Percentiles rank a stretch among this genome's conserved stretches.
Evolutionary conservation across 768 basidiomycete genomes (phyloP).

Genomic region (Hypholoma fasciculare): DNA sequence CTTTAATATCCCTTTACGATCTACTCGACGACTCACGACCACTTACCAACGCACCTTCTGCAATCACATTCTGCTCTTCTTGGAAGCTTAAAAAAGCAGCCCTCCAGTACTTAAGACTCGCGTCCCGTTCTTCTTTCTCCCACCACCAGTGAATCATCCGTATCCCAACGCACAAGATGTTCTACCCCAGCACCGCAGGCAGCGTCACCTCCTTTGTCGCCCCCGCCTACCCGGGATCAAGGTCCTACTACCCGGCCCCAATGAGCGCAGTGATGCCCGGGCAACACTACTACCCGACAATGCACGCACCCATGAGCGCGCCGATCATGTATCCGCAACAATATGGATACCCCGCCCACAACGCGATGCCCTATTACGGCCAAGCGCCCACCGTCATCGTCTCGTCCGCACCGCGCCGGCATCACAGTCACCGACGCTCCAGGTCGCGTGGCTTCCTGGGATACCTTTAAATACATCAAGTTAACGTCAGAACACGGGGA

Average conservation of each 20-base stretch:
- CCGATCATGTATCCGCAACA: constrained; percentile 15
- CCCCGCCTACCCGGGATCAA: constrained; percentile 15
- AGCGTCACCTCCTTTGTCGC: constrained; percentile 21
- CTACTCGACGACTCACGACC: constrained; percentile 14
- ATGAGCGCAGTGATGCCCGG: constrained; percentile 27
- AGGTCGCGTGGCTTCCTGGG: constrained; percentile 22
- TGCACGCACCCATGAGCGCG: constrained; percentile 22
- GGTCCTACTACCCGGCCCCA: constrained; percentile 22
- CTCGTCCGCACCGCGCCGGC: constrained; percentile 17
- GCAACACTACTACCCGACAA: constrained; percentile 26
- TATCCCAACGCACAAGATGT: constrained; percentile 16
- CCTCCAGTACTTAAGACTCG: constrained; percentile 5
- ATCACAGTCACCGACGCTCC: constrained; percentile 10
- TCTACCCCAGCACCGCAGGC: constrained; percentile 25
- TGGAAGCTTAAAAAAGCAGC: constrained; percentile 10
- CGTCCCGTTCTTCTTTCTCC: not conserved
- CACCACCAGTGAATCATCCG: not conserved
- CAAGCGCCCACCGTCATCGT: constrained; percentile 21
- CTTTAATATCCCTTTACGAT: constrained; percentile 19
- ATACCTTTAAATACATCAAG: constrained; percentile 18
- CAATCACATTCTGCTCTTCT: constrained; percentile 4
- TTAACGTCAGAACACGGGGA: constrained; percentile 4
- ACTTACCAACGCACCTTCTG: constrained; percentile 4
- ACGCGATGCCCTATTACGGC: constrained; percentile 17
- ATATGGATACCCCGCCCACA: constrained; percentile 8